Evolutionary conservation across 2,329 filamentous ascomycete genomes (phyloP).

Genomic region (Cryphonectria parasitica): DNA sequence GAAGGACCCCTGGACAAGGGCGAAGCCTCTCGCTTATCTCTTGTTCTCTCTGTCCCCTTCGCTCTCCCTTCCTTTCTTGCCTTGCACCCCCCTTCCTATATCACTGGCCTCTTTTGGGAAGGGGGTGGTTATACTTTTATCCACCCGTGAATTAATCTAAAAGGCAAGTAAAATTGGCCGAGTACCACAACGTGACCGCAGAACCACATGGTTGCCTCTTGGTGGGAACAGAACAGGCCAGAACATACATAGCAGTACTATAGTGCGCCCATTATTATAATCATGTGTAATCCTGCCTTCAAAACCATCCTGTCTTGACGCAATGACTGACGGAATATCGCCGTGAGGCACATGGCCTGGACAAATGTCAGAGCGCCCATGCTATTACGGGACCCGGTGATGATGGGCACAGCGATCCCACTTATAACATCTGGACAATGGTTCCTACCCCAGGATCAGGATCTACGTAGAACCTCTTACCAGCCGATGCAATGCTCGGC

Average conservation of each 20-base stretch:
- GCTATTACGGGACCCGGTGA: neutral
- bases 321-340: neutral
- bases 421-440: neutral
- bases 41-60: neutral
- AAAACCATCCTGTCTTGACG: neutral
- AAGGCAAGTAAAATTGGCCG: neutral
- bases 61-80: neutral
- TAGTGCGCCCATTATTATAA: neutral
- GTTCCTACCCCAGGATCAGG: conserved; percentile 2
- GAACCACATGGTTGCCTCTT: neutral
- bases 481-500: neutral
- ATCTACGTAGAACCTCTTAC: neutral
- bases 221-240: neutral
- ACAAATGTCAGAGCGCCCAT: neutral
- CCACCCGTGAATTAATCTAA: neutral
- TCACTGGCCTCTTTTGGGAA: neutral
- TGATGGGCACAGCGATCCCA: neutral
- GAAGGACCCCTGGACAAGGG: neutral
- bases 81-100: neutral
- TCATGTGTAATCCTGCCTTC: neutral
- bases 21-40: neutral
- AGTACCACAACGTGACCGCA: neutral
- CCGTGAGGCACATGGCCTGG: neutral
- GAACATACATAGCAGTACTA: neutral
- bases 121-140: neutral